Percentiles rank a stretch among this genome's conserved stretches.
Conservation (phyloP, 192 early-diverging fungal genomes). For the Podochytrium sp. region DNA sequence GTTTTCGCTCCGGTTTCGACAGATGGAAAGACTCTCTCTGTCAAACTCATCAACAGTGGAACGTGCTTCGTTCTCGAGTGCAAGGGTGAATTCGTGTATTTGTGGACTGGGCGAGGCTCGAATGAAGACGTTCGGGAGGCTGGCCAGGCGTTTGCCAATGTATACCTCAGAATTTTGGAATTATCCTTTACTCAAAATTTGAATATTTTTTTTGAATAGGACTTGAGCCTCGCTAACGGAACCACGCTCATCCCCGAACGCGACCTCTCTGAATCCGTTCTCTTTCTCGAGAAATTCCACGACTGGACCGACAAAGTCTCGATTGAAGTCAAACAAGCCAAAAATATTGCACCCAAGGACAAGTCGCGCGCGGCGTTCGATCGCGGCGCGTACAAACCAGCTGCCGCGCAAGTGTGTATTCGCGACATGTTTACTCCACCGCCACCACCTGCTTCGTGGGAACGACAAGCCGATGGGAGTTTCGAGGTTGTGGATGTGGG, state of each 20-base stretch:
- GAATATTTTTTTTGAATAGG: background rate
- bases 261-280: constrained; percentile 36
- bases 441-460: constrained; percentile 35
- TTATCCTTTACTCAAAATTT: background rate
- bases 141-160: constrained; percentile 28
- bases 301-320: constrained; percentile 41
- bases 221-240: background rate
- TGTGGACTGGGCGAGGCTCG: constrained; percentile 36
- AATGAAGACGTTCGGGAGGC: constrained; percentile 12
- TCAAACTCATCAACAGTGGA: constrained; percentile 25
- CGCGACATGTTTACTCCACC: constrained; percentile 39
- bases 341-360: constrained; percentile 41
- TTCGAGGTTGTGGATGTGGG: constrained; percentile 24
- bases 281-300: constrained; percentile 41
- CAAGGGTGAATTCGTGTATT: constrained; percentile 24
- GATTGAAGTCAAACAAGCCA: constrained; percentile 26
- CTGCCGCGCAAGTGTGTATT: constrained; percentile 21
- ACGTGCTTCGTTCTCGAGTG: constrained; percentile 35
- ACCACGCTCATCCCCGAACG: constrained; percentile 10
- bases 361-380: constrained; percentile 38
- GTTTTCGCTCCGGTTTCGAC: background rate
- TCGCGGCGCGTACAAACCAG: constrained; percentile 26
- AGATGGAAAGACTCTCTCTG: constrained; percentile 21
- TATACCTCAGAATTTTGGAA: background rate
- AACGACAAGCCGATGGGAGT: constrained; percentile 19